These are phyloP conservation scores for Ottelia alismoides DNA, from an alignment of 106 monocot species.

Conservation along the genomic window DNA sequence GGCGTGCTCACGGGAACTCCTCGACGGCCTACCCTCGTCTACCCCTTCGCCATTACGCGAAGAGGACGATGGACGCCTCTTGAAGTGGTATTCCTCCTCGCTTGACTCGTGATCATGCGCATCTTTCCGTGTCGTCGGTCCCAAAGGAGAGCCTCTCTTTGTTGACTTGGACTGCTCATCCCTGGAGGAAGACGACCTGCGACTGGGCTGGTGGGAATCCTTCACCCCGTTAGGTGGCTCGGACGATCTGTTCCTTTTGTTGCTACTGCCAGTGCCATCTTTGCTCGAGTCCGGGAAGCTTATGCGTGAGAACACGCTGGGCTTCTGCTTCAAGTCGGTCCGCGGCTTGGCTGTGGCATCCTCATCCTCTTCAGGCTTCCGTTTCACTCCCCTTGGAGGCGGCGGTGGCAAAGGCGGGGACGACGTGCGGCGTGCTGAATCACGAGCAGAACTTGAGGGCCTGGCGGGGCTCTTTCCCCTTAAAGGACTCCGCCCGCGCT, in stretches of 20 bases:
- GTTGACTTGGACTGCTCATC: constrained; percentile 5
- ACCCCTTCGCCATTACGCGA: no score
- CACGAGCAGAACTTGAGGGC: not conserved
- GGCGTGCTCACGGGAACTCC: no score
- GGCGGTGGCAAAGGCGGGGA: constrained; percentile 14
- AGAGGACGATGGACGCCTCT: constrained; percentile 12
- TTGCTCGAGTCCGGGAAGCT: constrained; percentile 33
- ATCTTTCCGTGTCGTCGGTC: no score
- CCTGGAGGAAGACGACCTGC: not conserved
- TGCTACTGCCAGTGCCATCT: constrained; percentile 3
- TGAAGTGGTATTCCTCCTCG: constrained; percentile 25
- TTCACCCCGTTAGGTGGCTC: constrained; percentile 23
- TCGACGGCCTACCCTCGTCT: no score
- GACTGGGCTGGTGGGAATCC: constrained; percentile 17
- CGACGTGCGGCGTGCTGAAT: not conserved
- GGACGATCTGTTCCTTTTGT: constrained; percentile 21
- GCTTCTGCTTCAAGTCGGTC: constrained; percentile 42
- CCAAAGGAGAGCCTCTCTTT: not conserved
- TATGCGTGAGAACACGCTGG: constrained; percentile 64
- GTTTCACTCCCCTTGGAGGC: constrained; percentile 4
- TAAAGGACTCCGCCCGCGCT: no score
- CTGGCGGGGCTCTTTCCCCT: constrained; percentile 2
- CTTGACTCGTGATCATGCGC: constrained; percentile 6
- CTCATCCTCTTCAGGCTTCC: constrained; percentile 12
- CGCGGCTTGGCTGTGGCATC: not conserved